Conservation (phyloP, 2,329 filamentous ascomycete genomes). For the Peltaster fructicola region DNA sequence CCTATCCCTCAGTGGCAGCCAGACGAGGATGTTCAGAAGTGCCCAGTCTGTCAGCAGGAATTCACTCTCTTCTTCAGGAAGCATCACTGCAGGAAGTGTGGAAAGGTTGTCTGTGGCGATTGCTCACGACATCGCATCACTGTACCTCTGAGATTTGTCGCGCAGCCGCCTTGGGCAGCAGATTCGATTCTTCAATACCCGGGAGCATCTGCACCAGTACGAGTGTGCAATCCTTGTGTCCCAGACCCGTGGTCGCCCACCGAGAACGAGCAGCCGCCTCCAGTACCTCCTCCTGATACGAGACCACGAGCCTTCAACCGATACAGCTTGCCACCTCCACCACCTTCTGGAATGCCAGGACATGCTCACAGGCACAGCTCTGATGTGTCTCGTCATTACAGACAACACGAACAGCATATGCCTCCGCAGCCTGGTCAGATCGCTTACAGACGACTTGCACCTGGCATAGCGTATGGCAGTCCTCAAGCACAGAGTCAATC, state of each 20-base stretch:
- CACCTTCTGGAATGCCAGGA: too few species aligned
- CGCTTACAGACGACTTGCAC: too few species aligned
- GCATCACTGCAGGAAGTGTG: conserved; percentile 93
- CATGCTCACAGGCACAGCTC: too few species aligned
- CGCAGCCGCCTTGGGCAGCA: conserved; percentile 51
- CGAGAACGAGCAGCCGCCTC: too few species aligned
- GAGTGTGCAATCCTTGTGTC: conserved; percentile 56
- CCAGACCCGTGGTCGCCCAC: conserved; percentile 36
- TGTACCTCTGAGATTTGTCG: conserved; percentile 84
- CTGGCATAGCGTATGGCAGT: too few species aligned
- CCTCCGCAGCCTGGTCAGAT: too few species aligned
- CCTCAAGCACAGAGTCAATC: too few species aligned
- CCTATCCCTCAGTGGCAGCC: conserved; percentile 89
- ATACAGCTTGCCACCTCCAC: too few species aligned
- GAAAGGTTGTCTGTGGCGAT: conserved; percentile 70
- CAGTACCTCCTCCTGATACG: too few species aligned
- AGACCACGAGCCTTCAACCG: too few species aligned
- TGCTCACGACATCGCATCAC: conserved; percentile 93
- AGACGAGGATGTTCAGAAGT: conserved; percentile 63
- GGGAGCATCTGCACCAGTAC: conserved; percentile 42
- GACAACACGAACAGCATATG: too few species aligned
- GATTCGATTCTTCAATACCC: conserved; percentile 19
- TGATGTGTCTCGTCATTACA: too few species aligned
- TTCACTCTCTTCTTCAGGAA: conserved; percentile 80
- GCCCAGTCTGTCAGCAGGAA: conserved; percentile 63